These are phyloP conservation scores for Phascolomyces articulosus DNA, from an alignment of 371 early-diverging fungal genomes.

Conservation along the genomic window DNA sequence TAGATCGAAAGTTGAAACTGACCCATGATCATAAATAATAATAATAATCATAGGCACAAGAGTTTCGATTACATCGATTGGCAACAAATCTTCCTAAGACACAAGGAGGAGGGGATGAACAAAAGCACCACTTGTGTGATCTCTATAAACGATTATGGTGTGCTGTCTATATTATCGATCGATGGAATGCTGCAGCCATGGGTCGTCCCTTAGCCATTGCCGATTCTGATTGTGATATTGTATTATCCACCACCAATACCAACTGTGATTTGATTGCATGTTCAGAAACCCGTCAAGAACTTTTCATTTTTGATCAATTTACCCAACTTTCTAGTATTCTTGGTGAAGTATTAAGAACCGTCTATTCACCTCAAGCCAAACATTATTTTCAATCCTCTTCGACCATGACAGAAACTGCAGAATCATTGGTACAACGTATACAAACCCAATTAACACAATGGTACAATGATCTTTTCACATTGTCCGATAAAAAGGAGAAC, in stretches of 20 bases:
- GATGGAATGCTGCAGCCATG: slow-evolving; percentile 47
- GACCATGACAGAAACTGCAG: slow-evolving; percentile 23
- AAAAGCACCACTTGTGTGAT: background rate
- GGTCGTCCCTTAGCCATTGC: slow-evolving; percentile 45
- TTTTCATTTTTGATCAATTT: slow-evolving; percentile 26
- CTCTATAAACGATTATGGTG: slow-evolving; percentile 37
- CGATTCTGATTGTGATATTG: slow-evolving; percentile 45
- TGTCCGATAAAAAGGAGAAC: too few species aligned
- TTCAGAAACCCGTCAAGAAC: too few species aligned
- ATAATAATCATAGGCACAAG: slow-evolving; percentile 32
- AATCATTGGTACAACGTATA: background rate
- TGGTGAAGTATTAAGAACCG: slow-evolving; percentile 36
- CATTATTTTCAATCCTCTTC: slow-evolving; percentile 14
- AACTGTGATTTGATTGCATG: too few species aligned
- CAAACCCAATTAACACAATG: background rate
- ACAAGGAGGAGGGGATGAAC: background rate
- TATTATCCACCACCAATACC: slow-evolving; percentile 18
- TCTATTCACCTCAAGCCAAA: slow-evolving; percentile 40
- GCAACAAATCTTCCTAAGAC: slow-evolving; percentile 19
- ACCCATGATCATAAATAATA: too few species aligned
- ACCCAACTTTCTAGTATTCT: slow-evolving; percentile 37
- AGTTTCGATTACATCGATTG: slow-evolving; percentile 38
- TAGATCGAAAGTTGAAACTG: too few species aligned
- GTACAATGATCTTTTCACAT: slow-evolving; percentile 2
- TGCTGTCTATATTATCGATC: slow-evolving; percentile 31